Conservation (phyloP, 768 basidiomycete genomes). For the Boletus tomentosulus region DNA sequence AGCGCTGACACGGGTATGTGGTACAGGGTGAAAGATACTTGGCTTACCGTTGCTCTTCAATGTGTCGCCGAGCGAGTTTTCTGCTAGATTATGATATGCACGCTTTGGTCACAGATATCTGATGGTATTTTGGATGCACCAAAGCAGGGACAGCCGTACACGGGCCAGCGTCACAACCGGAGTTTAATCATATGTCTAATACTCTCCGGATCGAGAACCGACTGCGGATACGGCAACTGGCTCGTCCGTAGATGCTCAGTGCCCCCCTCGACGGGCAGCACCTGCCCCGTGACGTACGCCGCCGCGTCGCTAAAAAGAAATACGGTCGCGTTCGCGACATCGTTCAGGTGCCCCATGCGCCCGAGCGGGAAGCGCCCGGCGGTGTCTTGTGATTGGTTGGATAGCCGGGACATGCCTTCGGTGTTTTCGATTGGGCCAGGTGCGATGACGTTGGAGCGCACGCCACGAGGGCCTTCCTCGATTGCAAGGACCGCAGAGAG, state of each 20-base stretch:
- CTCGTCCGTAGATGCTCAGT: constrained; percentile 47
- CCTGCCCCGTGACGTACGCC: constrained; percentile 69
- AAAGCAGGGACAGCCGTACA: not conserved
- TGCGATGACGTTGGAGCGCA: constrained; percentile 83
- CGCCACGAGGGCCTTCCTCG: constrained; percentile 93
- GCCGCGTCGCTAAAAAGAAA: constrained; percentile 85
- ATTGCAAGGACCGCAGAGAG: constrained; percentile 81
- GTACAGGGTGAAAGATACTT: too few relatives aligned
- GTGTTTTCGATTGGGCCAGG: constrained; percentile 82
- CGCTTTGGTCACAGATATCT: too few relatives aligned
- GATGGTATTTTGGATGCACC: too few relatives aligned
- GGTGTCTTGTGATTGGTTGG: constrained; percentile 5
- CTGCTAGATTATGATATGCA: too few relatives aligned
- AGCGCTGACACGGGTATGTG: too few relatives aligned
- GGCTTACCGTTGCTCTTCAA: too few relatives aligned
- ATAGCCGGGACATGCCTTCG: constrained; percentile 66
- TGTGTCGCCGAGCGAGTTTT: too few relatives aligned
- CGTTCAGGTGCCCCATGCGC: constrained; percentile 53
- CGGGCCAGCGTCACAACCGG: constrained; percentile 19
- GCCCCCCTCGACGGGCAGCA: constrained; percentile 70
- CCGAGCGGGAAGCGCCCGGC: constrained; percentile 34
- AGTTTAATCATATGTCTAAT: constrained; percentile 50
- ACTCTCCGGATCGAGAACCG: constrained; percentile 57
- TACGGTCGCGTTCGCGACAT: constrained; percentile 66
- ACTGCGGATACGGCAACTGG: constrained; percentile 57